phyloP scores from a whole-genome alignment of 305 asterid species.

The Monarda citriodora region DNA sequence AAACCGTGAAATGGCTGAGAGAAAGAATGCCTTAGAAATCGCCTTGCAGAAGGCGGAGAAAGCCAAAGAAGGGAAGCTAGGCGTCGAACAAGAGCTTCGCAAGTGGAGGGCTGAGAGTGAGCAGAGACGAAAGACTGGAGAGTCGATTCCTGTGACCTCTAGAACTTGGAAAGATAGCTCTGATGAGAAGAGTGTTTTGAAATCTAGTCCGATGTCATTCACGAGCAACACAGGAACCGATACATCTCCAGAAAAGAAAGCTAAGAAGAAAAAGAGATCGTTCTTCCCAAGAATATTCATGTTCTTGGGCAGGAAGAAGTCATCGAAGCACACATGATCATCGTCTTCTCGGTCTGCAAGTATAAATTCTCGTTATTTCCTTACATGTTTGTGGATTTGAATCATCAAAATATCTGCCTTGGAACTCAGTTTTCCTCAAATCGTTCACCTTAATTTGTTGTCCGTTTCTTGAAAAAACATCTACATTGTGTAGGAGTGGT shows the following conservation, averaged over 20 bases:
- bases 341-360: conserved; percentile 8
- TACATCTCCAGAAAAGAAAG: conserved; percentile 50
- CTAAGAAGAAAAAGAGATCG: conserved; percentile 75
- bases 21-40: conserved; percentile 52
- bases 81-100: conserved; percentile 84
- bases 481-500: conserved; percentile 50
- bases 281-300: conserved; percentile 78
- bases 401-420: conserved; percentile 13
- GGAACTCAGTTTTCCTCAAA: conserved; percentile 21
- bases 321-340: conserved; percentile 25
- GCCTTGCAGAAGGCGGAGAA: conserved; percentile 76
- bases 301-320: conserved; percentile 69
- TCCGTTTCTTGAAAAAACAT: conserved; percentile 23
- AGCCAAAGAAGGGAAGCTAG: conserved; percentile 85
- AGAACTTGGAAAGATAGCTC: conserved; percentile 40
- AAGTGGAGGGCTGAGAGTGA: conserved; percentile 89
- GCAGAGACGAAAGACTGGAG: conserved; percentile 69
- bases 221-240: conserved; percentile 58
- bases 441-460: conserved; percentile 18
- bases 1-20: conserved; percentile 46
- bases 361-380: conserved; percentile 7
- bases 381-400: conserved; percentile 9
- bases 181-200: conserved; percentile 34
- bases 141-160: conserved; percentile 26
- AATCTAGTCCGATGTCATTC: conserved; percentile 41